These are phyloP conservation scores for Pythium aphanidermatum DNA, from an alignment of 352 stramenopile genomes.

Conservation along the genomic window DNA sequence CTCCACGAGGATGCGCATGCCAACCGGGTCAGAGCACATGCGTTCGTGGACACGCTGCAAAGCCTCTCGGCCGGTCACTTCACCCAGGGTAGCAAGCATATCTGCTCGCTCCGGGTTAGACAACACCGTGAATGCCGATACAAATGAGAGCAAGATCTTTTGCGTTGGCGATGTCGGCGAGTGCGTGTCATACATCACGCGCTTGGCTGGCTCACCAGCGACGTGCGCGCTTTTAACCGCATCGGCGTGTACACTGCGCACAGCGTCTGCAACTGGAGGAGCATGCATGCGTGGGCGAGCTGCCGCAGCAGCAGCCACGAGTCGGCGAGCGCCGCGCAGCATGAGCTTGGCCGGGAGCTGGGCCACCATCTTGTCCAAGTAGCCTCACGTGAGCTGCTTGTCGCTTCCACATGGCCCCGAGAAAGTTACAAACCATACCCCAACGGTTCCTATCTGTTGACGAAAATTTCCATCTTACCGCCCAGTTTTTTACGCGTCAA, in stretches of 20 bases:
- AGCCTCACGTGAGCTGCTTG: constrained; percentile 7
- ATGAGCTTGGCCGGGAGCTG: not conserved
- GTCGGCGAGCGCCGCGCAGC: constrained; percentile 2
- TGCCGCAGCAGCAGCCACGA: not conserved
- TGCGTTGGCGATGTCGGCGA: constrained; percentile 76
- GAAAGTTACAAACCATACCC: too few relatives aligned
- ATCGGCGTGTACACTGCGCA: constrained; percentile 1
- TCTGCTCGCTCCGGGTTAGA: constrained; percentile 91
- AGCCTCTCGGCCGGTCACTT: constrained; percentile 90
- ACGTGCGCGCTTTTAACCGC: constrained; percentile 11
- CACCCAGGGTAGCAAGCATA: constrained; percentile 92
- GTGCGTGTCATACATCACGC: constrained; percentile 67
- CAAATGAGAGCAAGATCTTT: constrained; percentile 82
- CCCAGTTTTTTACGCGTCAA: too few relatives aligned
- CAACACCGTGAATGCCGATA: constrained; percentile 88
- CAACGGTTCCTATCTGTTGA: too few relatives aligned
- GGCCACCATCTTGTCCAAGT: not conserved
- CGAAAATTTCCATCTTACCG: not conserved
- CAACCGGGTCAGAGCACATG: constrained; percentile 87
- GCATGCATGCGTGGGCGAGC: not conserved
- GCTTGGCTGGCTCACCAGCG: constrained; percentile 40
- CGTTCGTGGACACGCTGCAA: constrained; percentile 71
- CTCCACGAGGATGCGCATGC: constrained; percentile 84
- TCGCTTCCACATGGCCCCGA: constrained; percentile 3
- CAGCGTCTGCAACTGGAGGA: not conserved